These are phyloP conservation scores for Tuctoria greenei DNA, from an alignment of 176 grass and related monocot genomes.

Conservation along the genomic window DNA sequence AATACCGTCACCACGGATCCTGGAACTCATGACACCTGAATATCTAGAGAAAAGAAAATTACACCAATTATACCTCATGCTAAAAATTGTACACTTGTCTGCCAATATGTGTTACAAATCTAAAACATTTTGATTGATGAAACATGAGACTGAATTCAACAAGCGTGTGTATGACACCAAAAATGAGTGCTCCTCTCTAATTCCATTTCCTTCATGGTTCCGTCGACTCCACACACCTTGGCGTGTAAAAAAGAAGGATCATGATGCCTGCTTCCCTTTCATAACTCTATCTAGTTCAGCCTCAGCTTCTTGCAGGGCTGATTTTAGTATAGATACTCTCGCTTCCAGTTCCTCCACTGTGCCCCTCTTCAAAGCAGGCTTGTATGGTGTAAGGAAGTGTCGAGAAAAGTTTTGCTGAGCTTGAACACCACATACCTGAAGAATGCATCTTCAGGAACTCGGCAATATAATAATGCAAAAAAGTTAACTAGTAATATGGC, in stretches of 20 bases:
- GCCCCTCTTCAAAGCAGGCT: constrained; percentile 55
- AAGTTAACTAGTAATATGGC: background rate
- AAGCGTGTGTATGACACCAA: constrained; percentile 36
- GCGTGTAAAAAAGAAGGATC: constrained; percentile 23
- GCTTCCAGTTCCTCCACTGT: constrained; percentile 72
- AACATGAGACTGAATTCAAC: constrained; percentile 30
- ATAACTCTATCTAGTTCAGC: constrained; percentile 70
- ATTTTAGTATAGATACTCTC: constrained; percentile 63
- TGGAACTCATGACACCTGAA: background rate
- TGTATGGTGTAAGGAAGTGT: constrained; percentile 75
- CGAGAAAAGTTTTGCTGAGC: constrained; percentile 75
- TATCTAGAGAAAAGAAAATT: background rate
- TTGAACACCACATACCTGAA: constrained; percentile 87
- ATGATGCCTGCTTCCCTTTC: constrained; percentile 75
- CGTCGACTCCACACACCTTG: constrained; percentile 2
- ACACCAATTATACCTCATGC: background rate
- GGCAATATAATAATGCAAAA: background rate
- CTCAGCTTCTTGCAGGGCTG: constrained; percentile 59
- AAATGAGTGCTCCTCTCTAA: constrained; percentile 18
- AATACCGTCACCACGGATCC: background rate
- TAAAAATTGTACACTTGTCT: constrained; percentile 24
- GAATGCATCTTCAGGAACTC: constrained; percentile 8
- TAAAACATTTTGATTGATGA: constrained; percentile 7
- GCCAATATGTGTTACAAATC: constrained; percentile 34
- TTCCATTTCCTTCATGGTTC: constrained; percentile 5